These are phyloP conservation scores for Acer yangbiense DNA, from an alignment of 345 rosid species.

Conservation along the genomic window DNA sequence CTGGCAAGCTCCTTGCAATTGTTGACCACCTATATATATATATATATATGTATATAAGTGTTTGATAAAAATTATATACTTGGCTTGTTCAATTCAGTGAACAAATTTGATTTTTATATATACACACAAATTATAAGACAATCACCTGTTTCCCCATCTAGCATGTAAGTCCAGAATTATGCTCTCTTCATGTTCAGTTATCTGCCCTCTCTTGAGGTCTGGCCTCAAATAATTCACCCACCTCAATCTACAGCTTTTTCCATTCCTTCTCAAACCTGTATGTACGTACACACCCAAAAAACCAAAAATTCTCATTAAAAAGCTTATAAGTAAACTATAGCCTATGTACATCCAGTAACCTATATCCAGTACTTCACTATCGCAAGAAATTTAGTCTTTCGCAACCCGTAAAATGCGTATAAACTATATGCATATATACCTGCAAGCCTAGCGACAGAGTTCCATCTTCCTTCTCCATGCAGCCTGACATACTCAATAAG, in stretches of 20 bases:
- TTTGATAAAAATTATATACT: not conserved
- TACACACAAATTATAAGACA: no score
- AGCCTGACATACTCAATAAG: constrained; percentile 67
- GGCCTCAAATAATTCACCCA: constrained; percentile 97
- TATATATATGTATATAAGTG: constrained; percentile 22
- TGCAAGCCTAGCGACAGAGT: constrained; percentile 82
- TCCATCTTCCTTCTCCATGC: constrained; percentile 96
- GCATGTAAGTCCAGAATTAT: constrained; percentile 87
- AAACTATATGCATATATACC: constrained; percentile 35
- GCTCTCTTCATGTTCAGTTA: constrained; percentile 87
- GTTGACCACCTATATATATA: constrained; percentile 83
- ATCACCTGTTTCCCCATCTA: constrained; percentile 89
- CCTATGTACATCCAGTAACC: not conserved
- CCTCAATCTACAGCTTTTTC: constrained; percentile 90
- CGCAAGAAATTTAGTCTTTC: no score
- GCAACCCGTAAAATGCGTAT: no score
- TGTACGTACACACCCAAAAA: not conserved
- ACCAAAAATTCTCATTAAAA: not conserved
- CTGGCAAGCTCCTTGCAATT: constrained; percentile 89
- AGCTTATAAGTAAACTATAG: no score
- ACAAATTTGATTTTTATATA: not conserved
- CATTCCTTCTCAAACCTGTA: constrained; percentile 82
- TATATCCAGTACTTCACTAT: no score
- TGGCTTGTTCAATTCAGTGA: not conserved
- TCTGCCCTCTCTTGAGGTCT: constrained; percentile 89